Conservation (phyloP, 306 rosid genomes). For the Cucumis melo region DNA sequence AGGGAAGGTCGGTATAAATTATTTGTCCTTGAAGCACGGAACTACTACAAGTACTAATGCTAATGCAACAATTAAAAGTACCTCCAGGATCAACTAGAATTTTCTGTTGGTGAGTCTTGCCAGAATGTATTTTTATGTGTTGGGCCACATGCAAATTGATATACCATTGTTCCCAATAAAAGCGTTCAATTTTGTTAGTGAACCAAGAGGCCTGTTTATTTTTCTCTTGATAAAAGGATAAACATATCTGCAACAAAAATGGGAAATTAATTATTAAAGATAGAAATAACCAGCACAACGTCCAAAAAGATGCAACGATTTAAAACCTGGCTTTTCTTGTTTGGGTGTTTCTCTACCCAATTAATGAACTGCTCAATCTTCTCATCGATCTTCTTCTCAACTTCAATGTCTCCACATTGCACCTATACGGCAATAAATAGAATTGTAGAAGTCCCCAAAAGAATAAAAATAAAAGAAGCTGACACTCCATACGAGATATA, state of each 20-base stretch:
- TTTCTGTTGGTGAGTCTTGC: conserved; percentile 68
- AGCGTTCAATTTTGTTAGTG: conserved; percentile 65
- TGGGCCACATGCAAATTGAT: conserved; percentile 77
- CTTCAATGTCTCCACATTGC: conserved; percentile 85
- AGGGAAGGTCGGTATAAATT: conserved; percentile 5
- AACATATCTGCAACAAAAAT: conserved; percentile 53
- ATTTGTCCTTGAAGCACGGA: not conserved
- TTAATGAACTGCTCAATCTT: conserved; percentile 79
- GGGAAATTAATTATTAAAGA: not conserved
- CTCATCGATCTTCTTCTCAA: conserved; percentile 89
- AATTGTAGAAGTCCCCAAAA: not conserved
- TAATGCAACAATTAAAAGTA: conserved; percentile 12
- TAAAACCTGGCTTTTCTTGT: conserved; percentile 88
- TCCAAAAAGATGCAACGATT: not conserved
- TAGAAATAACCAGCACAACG: not conserved
- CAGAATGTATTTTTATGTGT: conserved; percentile 43
- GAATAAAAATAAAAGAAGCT: not conserved
- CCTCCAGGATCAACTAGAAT: conserved; percentile 66
- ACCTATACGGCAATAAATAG: conserved; percentile 35
- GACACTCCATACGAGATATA: not conserved
- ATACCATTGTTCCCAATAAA: conserved; percentile 96
- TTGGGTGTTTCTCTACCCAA: conserved; percentile 98
- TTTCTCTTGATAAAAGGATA: conserved; percentile 82
- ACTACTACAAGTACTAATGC: conserved; percentile 4
- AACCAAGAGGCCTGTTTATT: conserved; percentile 81